A percentile compares a stretch with the other conserved stretches of the same genome.
Evolutionary conservation across 2,329 filamentous ascomycete genomes (phyloP).

Genomic region (Fusarium longipes): DNA sequence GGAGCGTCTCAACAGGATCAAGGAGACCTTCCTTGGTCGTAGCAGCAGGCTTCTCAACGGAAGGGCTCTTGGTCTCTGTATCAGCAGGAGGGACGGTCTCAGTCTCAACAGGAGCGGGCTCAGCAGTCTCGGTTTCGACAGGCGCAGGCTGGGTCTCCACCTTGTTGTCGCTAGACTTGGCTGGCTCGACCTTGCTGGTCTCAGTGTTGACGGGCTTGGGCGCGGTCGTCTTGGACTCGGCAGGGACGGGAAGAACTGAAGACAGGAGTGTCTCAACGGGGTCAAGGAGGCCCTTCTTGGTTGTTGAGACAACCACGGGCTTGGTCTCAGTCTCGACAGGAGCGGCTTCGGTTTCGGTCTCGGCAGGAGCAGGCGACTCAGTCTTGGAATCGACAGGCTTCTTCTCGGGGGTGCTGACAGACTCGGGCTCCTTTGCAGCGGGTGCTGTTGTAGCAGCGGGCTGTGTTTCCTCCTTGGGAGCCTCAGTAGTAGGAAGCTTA

Average conservation of each 20-base stretch:
- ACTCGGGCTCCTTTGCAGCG: conserved; percentile 12
- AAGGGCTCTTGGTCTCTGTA: conserved; percentile 13
- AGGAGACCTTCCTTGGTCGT: conserved; percentile 29
- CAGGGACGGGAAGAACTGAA: conserved; percentile 24
- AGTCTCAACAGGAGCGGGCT: not conserved
- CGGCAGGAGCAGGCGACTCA: conserved; percentile 7
- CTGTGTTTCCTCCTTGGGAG: conserved; percentile 28
- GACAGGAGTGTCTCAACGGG: conserved; percentile 36
- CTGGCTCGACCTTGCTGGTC: conserved; percentile 8
- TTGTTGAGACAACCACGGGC: conserved; percentile 11
- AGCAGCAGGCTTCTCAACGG: conserved; percentile 18
- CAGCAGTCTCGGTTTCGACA: conserved; percentile 5
- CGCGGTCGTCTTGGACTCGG: conserved; percentile 17
- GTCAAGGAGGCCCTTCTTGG: conserved; percentile 34
- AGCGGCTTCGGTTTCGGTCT: conserved; percentile 6
- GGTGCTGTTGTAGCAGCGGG: conserved; percentile 21
- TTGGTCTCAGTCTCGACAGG: conserved; percentile 14
- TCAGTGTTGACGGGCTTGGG: conserved; percentile 20
- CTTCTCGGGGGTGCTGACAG: conserved; percentile 14
- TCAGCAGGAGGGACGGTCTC: conserved; percentile 12
- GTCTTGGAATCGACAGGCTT: conserved; percentile 29
- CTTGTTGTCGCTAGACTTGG: conserved; percentile 2
- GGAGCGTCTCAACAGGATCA: conserved; percentile 38
- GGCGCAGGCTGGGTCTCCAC: conserved; percentile 11
- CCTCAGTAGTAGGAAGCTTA: conserved; percentile 18